These are phyloP conservation scores for Cordia subcordata DNA, from an alignment of 257 asterid genomes.

Conservation along the genomic window DNA sequence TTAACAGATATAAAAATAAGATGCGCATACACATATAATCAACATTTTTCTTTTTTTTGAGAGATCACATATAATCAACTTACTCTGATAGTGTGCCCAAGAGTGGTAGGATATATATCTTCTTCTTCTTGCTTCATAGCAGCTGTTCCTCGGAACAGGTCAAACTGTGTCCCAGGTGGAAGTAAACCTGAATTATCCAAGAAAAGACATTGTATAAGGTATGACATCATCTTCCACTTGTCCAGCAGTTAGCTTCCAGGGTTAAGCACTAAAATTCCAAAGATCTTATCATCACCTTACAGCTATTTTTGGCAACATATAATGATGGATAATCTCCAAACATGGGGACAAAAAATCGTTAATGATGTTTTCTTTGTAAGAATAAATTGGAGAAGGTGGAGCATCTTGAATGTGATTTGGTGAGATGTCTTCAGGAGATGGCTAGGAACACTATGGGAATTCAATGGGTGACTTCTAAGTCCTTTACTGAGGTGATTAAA, in stretches of 20 bases:
- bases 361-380: no score
- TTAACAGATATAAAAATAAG: slow-evolving; percentile 5
- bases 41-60: slow-evolving; percentile 2
- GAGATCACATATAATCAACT: slow-evolving; percentile 2
- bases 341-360: no score
- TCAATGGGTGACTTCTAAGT: no score
- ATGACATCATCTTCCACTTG: neutral
- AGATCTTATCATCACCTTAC: no score
- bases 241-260: neutral
- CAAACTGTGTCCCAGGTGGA: slow-evolving; percentile 99
- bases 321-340: no score
- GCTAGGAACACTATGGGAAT: no score
- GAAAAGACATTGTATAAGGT: slow-evolving; percentile 5
- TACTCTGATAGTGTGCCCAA: slow-evolving; percentile 86
- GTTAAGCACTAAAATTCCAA: neutral
- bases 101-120: slow-evolving; percentile 84
- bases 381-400: no score
- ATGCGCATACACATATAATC: neutral
- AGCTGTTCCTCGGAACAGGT: slow-evolving; percentile 92
- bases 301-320: no score
- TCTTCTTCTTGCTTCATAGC: slow-evolving; percentile 99
- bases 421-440: no score
- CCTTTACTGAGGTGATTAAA: no score
- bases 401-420: no score
- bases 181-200: slow-evolving; percentile 61